Evolutionary conservation across 2,329 filamentous ascomycete species (phyloP).

Genomic region (Epichloe glyceriae): DNA sequence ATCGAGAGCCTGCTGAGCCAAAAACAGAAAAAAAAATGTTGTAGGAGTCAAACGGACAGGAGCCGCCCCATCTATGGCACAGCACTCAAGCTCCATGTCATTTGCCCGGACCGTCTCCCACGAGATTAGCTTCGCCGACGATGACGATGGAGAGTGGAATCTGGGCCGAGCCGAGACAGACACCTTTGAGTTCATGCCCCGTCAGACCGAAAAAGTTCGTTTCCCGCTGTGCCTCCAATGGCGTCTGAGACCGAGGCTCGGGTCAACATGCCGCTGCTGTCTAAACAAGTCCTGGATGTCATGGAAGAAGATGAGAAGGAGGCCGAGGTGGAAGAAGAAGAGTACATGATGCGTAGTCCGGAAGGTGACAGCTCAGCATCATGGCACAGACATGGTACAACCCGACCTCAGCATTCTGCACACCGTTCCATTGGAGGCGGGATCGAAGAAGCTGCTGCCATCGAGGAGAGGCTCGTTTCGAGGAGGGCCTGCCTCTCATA

Average conservation of each 20-base stretch:
- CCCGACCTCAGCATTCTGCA: conserved; percentile 12
- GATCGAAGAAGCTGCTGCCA: conserved; percentile 25
- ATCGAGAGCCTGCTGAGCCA: background rate
- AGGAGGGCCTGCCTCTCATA: conserved; percentile 57
- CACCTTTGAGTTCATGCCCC: conserved; percentile 47
- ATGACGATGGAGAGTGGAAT: conserved; percentile 47
- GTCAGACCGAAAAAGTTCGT: conserved; percentile 48
- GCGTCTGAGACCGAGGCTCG: conserved; percentile 13
- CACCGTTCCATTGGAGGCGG: conserved; percentile 32
- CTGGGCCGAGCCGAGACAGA: conserved; percentile 39
- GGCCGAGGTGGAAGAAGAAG: conserved; percentile 29
- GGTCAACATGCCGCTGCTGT: conserved; percentile 28
- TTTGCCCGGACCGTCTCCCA: conserved; percentile 53
- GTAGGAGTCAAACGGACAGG: background rate
- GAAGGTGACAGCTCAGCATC: conserved; percentile 6
- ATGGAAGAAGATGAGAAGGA: conserved; percentile 39
- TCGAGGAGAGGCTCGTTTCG: conserved; percentile 46
- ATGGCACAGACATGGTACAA: conserved; percentile 5
- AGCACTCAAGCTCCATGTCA: conserved; percentile 48
- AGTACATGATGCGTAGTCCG: conserved; percentile 12
- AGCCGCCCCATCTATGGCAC: conserved; percentile 21
- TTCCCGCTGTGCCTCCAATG: conserved; percentile 40
- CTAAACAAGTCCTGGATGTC: conserved; percentile 40
- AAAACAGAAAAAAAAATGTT: background rate
- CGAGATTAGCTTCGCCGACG: conserved; percentile 45